Evolutionary conservation across 75 land plant genomes (phyloP), one percentile per base, ranked within the genome.

Genomic region (Azolla pinnata): DNA sequence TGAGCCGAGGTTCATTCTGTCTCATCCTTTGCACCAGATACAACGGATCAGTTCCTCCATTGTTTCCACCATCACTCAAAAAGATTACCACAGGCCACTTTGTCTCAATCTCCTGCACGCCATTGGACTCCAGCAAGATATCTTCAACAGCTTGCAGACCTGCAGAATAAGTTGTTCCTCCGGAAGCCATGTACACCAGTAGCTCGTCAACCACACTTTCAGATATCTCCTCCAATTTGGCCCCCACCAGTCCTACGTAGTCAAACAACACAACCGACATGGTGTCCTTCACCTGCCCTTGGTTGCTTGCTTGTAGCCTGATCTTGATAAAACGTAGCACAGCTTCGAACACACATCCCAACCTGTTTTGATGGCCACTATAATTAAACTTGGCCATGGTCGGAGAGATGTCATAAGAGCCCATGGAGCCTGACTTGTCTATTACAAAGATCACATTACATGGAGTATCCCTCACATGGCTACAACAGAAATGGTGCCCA

Each of bases 361-460:
- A 33, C 31, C 67, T 54, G 28, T 33, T 18, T 3, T 7, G 32
- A 26, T 64, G 67, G 1, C 1, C 1, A 53, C 30, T 54, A 17
- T 21, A 2, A 3, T 46, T 3, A 46, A 46, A 46, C 49, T 18
- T 63, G 2, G 58, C 58, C 67, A 75, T 63, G 0, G 62, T 64
- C 0, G 77, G 77, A 29, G 2, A 33, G 29, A 64, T 63, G 44
- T 75, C 73, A 0, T 0, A 0, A 10, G 4, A 3, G 5, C 26
- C 29, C 77, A 68, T 68, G 30, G 77, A 69, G 2, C 64, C 67
- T 5, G 73, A 75, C 33, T 56, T 53, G 20, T 75, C 77, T 12
- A 69, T 69, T n/a, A 75, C 56, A 54, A 75, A 75, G 28, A 75
- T 60, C 31, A 69, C 72, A 69, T 69, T 66, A 63, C 59, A 56